Evolutionary conservation across 176 grass and related monocot species (phyloP).

Genomic region (Musa acuminata): DNA sequence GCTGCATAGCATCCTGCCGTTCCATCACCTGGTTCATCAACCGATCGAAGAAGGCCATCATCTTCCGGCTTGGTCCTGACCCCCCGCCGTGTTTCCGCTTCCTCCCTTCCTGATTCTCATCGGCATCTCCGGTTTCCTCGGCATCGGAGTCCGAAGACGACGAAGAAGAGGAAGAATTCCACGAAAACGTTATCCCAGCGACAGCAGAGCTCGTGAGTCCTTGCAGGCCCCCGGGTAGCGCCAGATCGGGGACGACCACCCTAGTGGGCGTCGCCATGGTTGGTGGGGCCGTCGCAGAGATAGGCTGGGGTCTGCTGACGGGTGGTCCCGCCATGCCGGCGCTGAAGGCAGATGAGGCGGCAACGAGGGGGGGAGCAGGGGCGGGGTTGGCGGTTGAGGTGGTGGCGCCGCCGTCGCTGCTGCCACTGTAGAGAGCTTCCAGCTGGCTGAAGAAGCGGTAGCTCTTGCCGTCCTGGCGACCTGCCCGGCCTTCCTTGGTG

Average conservation of each 20-base stretch:
- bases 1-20: constrained; percentile 76
- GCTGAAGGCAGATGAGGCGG: background rate
- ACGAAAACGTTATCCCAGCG: constrained; percentile 38
- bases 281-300: constrained; percentile 1
- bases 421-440: constrained; percentile 9
- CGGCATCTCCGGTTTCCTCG: constrained; percentile 43
- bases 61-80: constrained; percentile 4
- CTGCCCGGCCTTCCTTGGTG: constrained; percentile 83
- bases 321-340: constrained; percentile 9
- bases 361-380: background rate
- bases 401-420: background rate
- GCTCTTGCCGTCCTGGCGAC: constrained; percentile 65
- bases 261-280: constrained; percentile 13
- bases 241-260: background rate
- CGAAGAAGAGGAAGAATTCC: constrained; percentile 19
- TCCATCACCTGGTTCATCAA: constrained; percentile 58
- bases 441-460: constrained; percentile 28
- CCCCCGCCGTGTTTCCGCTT: constrained; percentile 31
- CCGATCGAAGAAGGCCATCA: constrained; percentile 65
- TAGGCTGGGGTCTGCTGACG: background rate
- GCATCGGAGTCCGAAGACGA: constrained; percentile 43
- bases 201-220: background rate
- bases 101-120: constrained; percentile 43
- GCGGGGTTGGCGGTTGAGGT: background rate
- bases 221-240: background rate